These are phyloP conservation scores for Debaryomyces hansenii DNA, from an alignment of 805 yeast genomes.

Conservation along the genomic window DNA sequence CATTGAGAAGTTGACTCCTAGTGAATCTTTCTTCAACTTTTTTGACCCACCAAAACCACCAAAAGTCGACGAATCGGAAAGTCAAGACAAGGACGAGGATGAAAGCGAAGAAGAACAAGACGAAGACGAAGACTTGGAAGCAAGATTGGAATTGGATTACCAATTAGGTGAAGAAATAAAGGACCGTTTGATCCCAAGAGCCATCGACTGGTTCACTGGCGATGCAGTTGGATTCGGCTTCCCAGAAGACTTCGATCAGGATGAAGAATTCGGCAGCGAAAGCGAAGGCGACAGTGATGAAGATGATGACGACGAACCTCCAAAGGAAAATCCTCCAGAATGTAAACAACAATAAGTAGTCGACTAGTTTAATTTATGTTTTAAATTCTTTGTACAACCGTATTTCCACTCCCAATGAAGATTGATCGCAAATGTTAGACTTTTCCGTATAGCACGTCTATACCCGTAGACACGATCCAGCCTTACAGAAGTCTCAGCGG, in stretches of 20 bases:
- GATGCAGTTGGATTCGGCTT: slow-evolving; percentile 79
- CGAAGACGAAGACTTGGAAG: slow-evolving; percentile 73
- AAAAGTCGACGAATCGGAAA: slow-evolving; percentile 42
- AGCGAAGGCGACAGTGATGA: slow-evolving; percentile 64
- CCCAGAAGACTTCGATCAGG: slow-evolving; percentile 61
- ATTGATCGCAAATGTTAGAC: too few relatives aligned
- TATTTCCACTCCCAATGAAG: too few relatives aligned
- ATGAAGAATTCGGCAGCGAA: slow-evolving; percentile 59
- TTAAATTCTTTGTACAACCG: not conserved
- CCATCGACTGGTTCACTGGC: slow-evolving; percentile 98
- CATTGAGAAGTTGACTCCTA: slow-evolving; percentile 91
- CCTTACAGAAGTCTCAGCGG: too few relatives aligned
- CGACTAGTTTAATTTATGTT: not conserved
- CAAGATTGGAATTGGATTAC: slow-evolving; percentile 85
- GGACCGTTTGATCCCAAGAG: slow-evolving; percentile 93
- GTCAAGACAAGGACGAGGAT: slow-evolving; percentile 51
- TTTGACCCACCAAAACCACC: slow-evolving; percentile 91
- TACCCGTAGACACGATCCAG: too few relatives aligned
- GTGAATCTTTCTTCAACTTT: slow-evolving; percentile 92
- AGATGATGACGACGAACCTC: slow-evolving; percentile 51
- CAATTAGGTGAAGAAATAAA: slow-evolving; percentile 95
- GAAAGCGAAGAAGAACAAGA: slow-evolving; percentile 40
- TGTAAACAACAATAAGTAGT: slow-evolving; percentile 62
- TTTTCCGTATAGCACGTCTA: too few relatives aligned
- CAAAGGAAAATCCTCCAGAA: slow-evolving; percentile 68